A percentile compares a stretch with the other conserved stretches of the same genome.
Evolutionary conservation across 257 asterid species (phyloP).

Genomic region (Solanum stenotomum): DNA sequence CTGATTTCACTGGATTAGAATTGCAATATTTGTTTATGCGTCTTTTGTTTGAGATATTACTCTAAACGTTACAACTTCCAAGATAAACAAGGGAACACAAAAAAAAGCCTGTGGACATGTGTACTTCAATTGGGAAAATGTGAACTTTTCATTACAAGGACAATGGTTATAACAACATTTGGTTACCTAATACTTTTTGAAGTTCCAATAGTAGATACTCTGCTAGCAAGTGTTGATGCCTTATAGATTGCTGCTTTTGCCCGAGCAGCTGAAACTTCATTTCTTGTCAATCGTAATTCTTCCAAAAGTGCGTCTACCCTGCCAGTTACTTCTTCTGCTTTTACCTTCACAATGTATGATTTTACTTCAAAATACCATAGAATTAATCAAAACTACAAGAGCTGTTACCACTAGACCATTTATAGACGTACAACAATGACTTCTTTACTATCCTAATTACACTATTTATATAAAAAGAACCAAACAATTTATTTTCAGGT

Average conservation of each 20-base stretch:
- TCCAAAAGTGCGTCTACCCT: conserved; percentile 70
- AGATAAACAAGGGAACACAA: not conserved
- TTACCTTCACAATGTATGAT: conserved; percentile 37
- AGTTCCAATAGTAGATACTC: conserved; percentile 44
- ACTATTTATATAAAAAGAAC: not conserved
- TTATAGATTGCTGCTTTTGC: conserved; percentile 75
- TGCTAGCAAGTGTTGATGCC: conserved; percentile 54
- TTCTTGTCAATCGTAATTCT: conserved; percentile 64
- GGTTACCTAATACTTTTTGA: conserved; percentile 47
- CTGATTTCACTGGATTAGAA: not conserved
- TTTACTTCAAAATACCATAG: not conserved
- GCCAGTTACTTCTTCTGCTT: conserved; percentile 70
- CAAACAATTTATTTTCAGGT: not conserved
- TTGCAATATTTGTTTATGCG: not conserved
- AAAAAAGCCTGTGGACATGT: not conserved
- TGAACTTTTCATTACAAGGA: not conserved
- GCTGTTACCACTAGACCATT: not conserved
- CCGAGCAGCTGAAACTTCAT: conserved; percentile 65
- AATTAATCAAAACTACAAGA: not conserved
- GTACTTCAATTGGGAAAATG: not conserved
- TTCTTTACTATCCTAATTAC: not conserved
- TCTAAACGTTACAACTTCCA: not conserved
- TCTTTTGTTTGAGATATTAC: not conserved
- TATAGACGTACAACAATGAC: not conserved
- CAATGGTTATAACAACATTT: not conserved